Conservation (phyloP, 768 basidiomycete genomes). For the Hirschioporus abietinus region DNA sequence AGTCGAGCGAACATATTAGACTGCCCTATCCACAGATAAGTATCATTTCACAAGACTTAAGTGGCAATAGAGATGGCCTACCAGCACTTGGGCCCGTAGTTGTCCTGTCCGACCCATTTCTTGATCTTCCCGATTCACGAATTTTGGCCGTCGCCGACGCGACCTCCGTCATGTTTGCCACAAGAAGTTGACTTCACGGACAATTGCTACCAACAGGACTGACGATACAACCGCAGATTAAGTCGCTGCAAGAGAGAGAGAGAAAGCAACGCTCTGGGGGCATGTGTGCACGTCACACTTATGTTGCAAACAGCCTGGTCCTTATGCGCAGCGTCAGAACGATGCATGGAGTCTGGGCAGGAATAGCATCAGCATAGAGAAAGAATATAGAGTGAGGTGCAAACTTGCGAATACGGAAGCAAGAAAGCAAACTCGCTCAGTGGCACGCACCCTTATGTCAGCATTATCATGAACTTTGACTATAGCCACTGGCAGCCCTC, state of each 20-base stretch:
- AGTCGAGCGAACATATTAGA: slow-evolving; percentile 43
- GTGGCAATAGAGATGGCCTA: neutral
- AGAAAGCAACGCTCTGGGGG: neutral
- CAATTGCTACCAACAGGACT: no score
- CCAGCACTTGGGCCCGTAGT: neutral
- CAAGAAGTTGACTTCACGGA: neutral
- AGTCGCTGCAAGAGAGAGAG: neutral
- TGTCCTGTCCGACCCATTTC: neutral
- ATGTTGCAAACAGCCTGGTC: neutral
- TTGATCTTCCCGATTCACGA: neutral
- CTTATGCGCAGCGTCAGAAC: neutral
- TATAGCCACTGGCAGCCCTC: no score
- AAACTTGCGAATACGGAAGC: neutral
- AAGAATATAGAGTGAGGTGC: neutral
- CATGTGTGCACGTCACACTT: neutral
- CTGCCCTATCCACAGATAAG: slow-evolving; percentile 23
- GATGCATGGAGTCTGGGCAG: neutral
- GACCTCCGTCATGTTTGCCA: neutral
- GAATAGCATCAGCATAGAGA: neutral
- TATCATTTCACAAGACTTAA: neutral
- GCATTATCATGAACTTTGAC: no score
- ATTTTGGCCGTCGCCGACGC: neutral
- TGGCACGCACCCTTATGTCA: no score
- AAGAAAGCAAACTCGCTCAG: neutral
- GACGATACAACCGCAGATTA: neutral